phyloP scores from a whole-genome alignment of 768 basidiomycete species.

The Macrolepiota dolichaula region DNA sequence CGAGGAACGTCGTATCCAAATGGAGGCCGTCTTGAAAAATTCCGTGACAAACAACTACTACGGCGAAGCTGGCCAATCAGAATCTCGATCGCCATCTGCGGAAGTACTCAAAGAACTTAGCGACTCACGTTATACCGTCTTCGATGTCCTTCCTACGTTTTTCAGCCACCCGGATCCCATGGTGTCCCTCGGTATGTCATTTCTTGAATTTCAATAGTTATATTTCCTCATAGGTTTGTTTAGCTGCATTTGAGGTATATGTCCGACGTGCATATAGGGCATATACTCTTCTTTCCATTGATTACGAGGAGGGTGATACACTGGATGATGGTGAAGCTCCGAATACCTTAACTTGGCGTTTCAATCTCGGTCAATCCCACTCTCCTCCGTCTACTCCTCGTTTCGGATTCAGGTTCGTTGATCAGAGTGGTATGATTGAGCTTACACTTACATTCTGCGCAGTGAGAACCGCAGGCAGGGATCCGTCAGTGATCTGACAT shows the following conservation, averaged over 20 bases:
- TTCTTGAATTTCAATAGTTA: background rate
- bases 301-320: constrained; percentile 91
- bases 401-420: constrained; percentile 44
- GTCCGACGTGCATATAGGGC: constrained; percentile 94
- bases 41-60: constrained; percentile 88
- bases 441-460: constrained; percentile 8
- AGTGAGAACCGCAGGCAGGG: constrained; percentile 75
- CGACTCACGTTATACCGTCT: constrained; percentile 95
- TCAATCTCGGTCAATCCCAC: constrained; percentile 88
- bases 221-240: constrained; percentile 5
- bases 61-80: constrained; percentile 51
- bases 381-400: constrained; percentile 84
- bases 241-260: constrained; percentile 95
- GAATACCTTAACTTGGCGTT: constrained; percentile 86
- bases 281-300: constrained; percentile 86
- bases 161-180: constrained; percentile 85
- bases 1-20: constrained; percentile 89
- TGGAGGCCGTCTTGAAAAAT: constrained; percentile 89
- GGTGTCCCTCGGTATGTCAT: constrained; percentile 70
- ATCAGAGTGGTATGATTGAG: background rate
- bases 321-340: constrained; percentile 81
- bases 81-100: constrained; percentile 67
- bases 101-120: constrained; percentile 91
- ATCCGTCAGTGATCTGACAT: constrained; percentile 94
- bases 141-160: constrained; percentile 94